Evolutionary conservation across 768 basidiomycete species (phyloP), one percentile per base, ranked within the genome.

Genomic region (Boletus insuetus): DNA sequence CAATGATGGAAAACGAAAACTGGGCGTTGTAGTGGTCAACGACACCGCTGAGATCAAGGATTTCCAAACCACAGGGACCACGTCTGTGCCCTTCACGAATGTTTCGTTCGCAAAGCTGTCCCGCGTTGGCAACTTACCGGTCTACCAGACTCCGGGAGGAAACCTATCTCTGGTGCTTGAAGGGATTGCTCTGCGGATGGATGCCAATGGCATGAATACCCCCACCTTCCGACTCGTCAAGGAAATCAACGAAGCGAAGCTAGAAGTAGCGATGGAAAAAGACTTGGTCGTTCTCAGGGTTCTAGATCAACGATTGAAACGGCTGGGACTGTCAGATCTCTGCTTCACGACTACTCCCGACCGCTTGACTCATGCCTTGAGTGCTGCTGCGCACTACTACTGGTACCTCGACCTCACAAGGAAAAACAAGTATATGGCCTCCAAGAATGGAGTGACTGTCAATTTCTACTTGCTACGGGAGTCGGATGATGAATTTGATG

Each of bases 381-480:
- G 10, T 10, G 49, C 61, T 13, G 65, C 65, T 3, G 44, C 62
- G 8, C 62, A 57, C 12, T 66, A 56, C 29, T 57, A 59, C 22
- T 64, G 64, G 64, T 63, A 54, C 29, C 64, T 65, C 9, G 44
- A 42, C 19, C 64, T 64, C 31, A 11, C 32, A 12, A 57, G 48
- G 39, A 34, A 42, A 14, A 24, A 39, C 17, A 17, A 19, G 13
- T 31, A 2, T 19, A 38, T 31, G 8, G 6, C 17, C 2, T 32
- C 38, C 16, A 32, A 24, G 17, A n/a, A 12, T 16, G 31, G 38
- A 1, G 44, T 65, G 6, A 9, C 32, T 3, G 16, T 66, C 46
- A 50, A 64, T 17, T 62, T 67, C 32, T 56, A 50, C 24, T 11
- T 26, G 8, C 26, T 26, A 26, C 7, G 5, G 26, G 26, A 26